Conservation (phyloP, 495 filamentous ascomycete species). For the Geoglossum glabrum region DNA sequence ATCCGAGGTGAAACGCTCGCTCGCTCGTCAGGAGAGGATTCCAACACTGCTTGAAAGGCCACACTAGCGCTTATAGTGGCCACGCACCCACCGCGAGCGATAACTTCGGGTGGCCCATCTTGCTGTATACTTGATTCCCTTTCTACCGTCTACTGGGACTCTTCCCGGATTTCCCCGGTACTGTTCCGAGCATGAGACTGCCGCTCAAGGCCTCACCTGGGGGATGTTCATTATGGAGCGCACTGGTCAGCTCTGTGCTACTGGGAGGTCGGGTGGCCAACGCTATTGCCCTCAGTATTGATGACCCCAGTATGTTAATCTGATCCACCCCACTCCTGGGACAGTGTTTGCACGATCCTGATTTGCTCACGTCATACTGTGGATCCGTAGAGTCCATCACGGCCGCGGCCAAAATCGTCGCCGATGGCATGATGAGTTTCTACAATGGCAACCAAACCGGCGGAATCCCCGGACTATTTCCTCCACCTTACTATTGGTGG, state of each 20-base stretch:
- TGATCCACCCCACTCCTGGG: background rate
- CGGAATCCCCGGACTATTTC: constrained; percentile 35
- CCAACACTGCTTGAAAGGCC: background rate
- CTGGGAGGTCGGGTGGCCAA: background rate
- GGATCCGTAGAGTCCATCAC: constrained; percentile 39
- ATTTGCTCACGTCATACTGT: background rate
- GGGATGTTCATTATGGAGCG: background rate
- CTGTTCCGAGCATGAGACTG: background rate
- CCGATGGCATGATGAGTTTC: constrained; percentile 46
- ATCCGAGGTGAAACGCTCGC: background rate
- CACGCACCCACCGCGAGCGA: background rate
- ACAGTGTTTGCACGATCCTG: background rate
- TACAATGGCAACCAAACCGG: constrained; percentile 48
- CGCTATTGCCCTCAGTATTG: constrained; percentile 3
- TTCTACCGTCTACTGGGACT: no score
- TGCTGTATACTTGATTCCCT: background rate
- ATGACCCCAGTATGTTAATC: constrained; percentile 3
- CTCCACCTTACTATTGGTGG: constrained; percentile 48
- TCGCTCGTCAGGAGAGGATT: no score
- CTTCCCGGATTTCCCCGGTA: background rate
- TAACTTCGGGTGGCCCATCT: background rate
- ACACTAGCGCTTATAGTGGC: background rate
- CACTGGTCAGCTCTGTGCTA: background rate
- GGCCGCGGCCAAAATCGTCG: constrained; percentile 34
- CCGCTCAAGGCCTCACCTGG: background rate